Conservation (phyloP, 352 stramenopile species). For the Phytophthora litchii region DNA sequence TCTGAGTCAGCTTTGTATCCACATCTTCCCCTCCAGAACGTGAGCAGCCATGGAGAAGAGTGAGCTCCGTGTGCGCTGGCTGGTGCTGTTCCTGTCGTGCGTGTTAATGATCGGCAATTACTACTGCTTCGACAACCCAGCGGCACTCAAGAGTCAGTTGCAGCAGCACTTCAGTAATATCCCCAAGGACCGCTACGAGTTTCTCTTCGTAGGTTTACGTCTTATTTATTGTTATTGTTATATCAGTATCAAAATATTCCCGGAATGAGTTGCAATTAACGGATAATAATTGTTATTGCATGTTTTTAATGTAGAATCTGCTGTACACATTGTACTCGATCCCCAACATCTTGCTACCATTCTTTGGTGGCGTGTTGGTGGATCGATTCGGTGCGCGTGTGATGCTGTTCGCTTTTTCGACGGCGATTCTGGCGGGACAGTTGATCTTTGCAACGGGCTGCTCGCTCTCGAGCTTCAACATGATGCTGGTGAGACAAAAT, state of each 20-base stretch:
- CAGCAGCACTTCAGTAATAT: constrained; percentile 84
- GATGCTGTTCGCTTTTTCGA: constrained; percentile 89
- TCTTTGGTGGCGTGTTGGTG: constrained; percentile 93
- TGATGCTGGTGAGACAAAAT: constrained; percentile 79
- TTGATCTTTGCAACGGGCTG: constrained; percentile 89
- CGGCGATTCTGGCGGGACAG: constrained; percentile 83
- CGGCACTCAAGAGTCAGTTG: constrained; percentile 87
- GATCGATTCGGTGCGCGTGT: constrained; percentile 87
- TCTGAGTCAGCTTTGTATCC: constrained; percentile 18
- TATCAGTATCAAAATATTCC: too few species aligned
- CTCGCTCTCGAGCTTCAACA: constrained; percentile 75
- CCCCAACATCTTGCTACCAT: constrained; percentile 93
- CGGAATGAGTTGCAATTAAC: neutral
- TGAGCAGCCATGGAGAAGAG: constrained; percentile 66
- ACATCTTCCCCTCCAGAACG: constrained; percentile 3
- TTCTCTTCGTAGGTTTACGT: constrained; percentile 66
- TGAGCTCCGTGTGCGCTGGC: constrained; percentile 74
- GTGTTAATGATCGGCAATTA: constrained; percentile 92
- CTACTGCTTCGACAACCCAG: constrained; percentile 92
- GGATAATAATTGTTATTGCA: constrained; percentile 3
- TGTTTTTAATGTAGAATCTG: constrained; percentile 68
- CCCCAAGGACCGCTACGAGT: constrained; percentile 80
- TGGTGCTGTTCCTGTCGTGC: constrained; percentile 88
- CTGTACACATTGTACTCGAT: constrained; percentile 95
- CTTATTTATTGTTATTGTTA: neutral